Evolutionary conservation across 108 stramenopile species (phyloP), one percentile per base, ranked within the genome.

Genomic region (Nitzschia sp.): DNA sequence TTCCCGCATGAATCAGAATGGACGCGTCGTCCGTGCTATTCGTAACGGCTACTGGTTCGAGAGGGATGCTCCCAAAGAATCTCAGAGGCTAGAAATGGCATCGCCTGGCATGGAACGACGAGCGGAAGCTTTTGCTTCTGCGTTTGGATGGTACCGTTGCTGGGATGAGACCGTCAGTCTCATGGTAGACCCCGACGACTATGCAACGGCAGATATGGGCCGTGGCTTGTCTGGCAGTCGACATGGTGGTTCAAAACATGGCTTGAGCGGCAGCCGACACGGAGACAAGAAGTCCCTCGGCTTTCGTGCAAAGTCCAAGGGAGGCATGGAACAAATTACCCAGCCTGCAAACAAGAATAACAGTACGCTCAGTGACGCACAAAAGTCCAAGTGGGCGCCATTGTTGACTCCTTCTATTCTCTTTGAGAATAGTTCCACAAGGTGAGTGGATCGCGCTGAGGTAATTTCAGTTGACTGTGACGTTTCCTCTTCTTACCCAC

Each of bases 81-180:
- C 88, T 3, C 79, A 87, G 53, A 56, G 88, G 9, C 62, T 95
- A 45, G 85, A 84, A 28, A 75, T 80, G 1, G 49, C 33, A 4
- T 72, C 74, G 0, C 77, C 82, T 54, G 94, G 94, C 2, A 78
- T 95, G 80, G 87, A 79, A 24, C 76, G 94, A 45, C 76, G 89
- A 33, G 90, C 88, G 2, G 91, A 95, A 66, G 91, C 91, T 9
- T 76, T 95, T 71, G 91, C 89, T 3, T 75, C 86, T 30, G 91
- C 91, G 36, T 93, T 95, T 86, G 94, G 94, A 31, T 95, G 91
- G 90, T 93, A 92, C 75, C 85, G 94, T 3, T 95, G 94, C 59
- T 95, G 94, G 94, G 88, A 89, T 63, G 91, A 87, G 35, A 46
- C 59, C 23, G 77, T 77, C 4, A 53, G 70, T 36, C 54, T 87